Base-by-base conservation (phyloP, 2,329 filamentous ascomycete genomes). In the Uncinocarpus reesii region DNA sequence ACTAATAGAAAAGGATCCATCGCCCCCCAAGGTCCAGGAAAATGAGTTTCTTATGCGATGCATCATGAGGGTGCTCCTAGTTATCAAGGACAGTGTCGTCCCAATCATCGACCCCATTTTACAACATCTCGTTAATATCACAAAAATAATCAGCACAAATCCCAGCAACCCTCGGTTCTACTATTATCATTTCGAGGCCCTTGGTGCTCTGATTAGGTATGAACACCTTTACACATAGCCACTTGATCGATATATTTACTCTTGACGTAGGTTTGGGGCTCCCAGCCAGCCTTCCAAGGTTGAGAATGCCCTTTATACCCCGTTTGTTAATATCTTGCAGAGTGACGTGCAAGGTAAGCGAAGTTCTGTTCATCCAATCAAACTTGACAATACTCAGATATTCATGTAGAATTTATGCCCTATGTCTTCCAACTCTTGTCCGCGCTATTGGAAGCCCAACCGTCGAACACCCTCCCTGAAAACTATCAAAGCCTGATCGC, bases 21-120 rank as follows among this genome's bases (percentile, higher is more conserved):
- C 84, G 8, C 84, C 93, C 1, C 80, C 90, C 55, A 98, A 96
- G 73, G 81, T 98, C 53, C 92, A 98, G 62, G 92, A 98, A 68
- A 98, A 98, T 62, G 92, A 98, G 63, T 98, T 96, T 65, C 67
- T 98, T 61, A 96, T 98, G 89, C 86, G 88, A 59, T 98, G 92
- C 60, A 87, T 95, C 49, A 98, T 98, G 92, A 80, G 92, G 58
- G 90, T 98, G 10, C 74, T 98, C 52, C 88, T 98, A 55, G 89
- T 96, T 54, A 84, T 96, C 65, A 86, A 84, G 62, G 89, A 95
- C 41, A 84, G 81, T 23, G 79, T 90, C 11, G 68, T 81, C 1
- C 76, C 81, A 1, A 80, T 92, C 42, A 75, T 83, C 4, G 86
- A 95, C 57, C 78, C 76, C 56, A 79, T 94, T n/a, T 71, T 96